Conservation (phyloP, 2,329 filamentous ascomycete genomes). For the Trichoderma semiorbis region DNA sequence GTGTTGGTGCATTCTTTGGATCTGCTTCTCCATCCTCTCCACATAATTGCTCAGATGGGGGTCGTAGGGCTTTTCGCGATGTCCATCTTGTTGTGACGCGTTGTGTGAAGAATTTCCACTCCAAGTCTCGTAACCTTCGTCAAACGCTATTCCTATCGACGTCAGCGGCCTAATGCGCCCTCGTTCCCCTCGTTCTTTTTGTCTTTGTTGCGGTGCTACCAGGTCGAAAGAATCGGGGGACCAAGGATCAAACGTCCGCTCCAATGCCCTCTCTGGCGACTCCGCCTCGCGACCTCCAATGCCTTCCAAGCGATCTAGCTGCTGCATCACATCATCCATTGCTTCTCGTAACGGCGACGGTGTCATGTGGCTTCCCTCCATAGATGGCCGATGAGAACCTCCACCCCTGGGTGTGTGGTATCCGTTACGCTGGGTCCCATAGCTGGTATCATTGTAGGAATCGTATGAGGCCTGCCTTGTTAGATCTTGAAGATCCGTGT, state of each 20-base stretch:
- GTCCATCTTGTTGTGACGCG: slow-evolving; percentile 39
- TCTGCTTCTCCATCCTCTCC: slow-evolving; percentile 81
- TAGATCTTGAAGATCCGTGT: slow-evolving; percentile 27
- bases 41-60: slow-evolving; percentile 83
- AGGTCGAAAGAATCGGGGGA: slow-evolving; percentile 81
- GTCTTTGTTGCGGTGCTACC: slow-evolving; percentile 33
- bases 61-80: slow-evolving; percentile 47
- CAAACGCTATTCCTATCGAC: slow-evolving; percentile 65
- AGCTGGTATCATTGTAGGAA: slow-evolving; percentile 39
- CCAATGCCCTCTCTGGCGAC: slow-evolving; percentile 54
- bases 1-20: slow-evolving; percentile 67
- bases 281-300: slow-evolving; percentile 52
- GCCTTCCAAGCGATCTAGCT: slow-evolving; percentile 72
- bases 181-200: slow-evolving; percentile 24
- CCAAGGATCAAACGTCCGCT: slow-evolving; percentile 70
- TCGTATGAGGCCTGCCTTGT: slow-evolving; percentile 40
- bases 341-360: slow-evolving; percentile 89
- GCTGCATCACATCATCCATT: slow-evolving; percentile 98
- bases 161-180: slow-evolving; percentile 57
- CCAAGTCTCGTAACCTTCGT: slow-evolving; percentile 60
- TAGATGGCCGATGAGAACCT: slow-evolving; percentile 67
- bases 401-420: slow-evolving; percentile 54
- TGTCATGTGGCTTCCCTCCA: slow-evolving; percentile 65
- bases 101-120: slow-evolving; percentile 53
- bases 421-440: slow-evolving; percentile 18